Evolutionary conservation across 2,329 filamentous ascomycete species (phyloP).

Genomic region (Lasiodiplodia sp.): DNA sequence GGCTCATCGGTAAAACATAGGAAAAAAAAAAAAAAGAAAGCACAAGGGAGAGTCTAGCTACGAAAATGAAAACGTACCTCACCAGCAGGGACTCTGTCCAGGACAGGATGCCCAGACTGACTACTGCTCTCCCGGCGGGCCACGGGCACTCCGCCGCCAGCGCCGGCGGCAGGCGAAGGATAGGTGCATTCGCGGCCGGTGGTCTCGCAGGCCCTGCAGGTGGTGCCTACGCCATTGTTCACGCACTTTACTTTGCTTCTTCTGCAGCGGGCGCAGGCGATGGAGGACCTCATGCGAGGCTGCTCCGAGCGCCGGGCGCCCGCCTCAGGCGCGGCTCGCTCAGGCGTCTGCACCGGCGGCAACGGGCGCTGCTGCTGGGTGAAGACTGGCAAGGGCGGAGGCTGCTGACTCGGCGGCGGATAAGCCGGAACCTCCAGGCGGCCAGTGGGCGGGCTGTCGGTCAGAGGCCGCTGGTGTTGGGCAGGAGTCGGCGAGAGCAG

Average conservation of each 20-base stretch:
- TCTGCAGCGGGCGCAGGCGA: conserved; percentile 78
- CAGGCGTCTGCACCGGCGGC: conserved; percentile 24
- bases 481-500: conserved; percentile 28
- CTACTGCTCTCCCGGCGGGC: conserved; percentile 42
- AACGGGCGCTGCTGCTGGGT: conserved; percentile 16
- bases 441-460: conserved; percentile 27
- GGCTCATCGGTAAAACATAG: conserved; percentile 14
- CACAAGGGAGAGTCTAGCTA: not conserved
- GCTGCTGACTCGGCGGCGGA: conserved; percentile 17
- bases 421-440: conserved; percentile 26
- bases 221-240: conserved; percentile 74
- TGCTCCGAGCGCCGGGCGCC: conserved; percentile 35
- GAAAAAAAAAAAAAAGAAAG: conserved; percentile 15
- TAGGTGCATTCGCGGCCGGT: conserved; percentile 77
- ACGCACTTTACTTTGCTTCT: conserved; percentile 88
- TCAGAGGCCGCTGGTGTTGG: conserved; percentile 14
- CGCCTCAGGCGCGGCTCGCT: conserved; percentile 24
- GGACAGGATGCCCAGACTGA: conserved; percentile 18
- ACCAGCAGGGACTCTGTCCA: conserved; percentile 23
- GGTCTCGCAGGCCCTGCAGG: conserved; percentile 77
- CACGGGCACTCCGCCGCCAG: conserved; percentile 35
- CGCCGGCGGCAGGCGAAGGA: conserved; percentile 59
- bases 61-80: conserved; percentile 28
- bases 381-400: conserved; percentile 25
- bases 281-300: conserved; percentile 73